Conservation (phyloP, 768 basidiomycete species). For the Paxillus rubicundulus region DNA sequence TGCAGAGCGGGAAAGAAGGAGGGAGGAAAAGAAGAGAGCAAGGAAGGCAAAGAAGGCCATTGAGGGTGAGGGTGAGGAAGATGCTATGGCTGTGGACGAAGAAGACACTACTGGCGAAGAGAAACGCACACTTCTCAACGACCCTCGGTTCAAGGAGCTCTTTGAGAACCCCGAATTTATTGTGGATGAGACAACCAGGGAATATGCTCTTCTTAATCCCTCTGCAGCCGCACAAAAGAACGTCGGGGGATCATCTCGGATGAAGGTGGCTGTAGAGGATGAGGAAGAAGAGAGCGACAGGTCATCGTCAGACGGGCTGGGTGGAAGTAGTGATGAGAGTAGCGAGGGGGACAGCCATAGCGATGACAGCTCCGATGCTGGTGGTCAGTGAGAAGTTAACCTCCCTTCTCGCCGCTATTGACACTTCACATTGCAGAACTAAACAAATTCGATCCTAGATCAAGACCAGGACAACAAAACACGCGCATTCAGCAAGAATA, state of each 20-base stretch:
- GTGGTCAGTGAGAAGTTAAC: slow-evolving; percentile 38
- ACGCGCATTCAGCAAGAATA: slow-evolving; percentile 46
- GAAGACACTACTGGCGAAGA: slow-evolving; percentile 20
- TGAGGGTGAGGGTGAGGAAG: slow-evolving; percentile 29
- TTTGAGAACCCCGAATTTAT: slow-evolving; percentile 91
- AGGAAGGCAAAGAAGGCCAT: slow-evolving; percentile 41
- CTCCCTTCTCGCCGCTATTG: slow-evolving; percentile 13
- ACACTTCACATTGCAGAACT: slow-evolving; percentile 38
- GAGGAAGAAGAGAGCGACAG: slow-evolving; percentile 87
- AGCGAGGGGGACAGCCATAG: slow-evolving; percentile 44
- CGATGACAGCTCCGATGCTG: slow-evolving; percentile 56
- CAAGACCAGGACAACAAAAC: slow-evolving; percentile 49
- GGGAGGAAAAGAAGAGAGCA: slow-evolving; percentile 51
- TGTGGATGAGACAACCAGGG: slow-evolving; percentile 84
- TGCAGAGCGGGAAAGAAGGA: slow-evolving; percentile 55
- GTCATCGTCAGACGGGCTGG: slow-evolving; percentile 56
- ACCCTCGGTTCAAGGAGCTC: slow-evolving; percentile 86
- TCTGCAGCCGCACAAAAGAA: slow-evolving; percentile 64
- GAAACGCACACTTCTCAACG: slow-evolving; percentile 59
- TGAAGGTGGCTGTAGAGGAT: slow-evolving; percentile 81
- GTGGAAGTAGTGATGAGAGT: slow-evolving; percentile 39
- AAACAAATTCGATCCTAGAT: slow-evolving; percentile 55
- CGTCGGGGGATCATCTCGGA: slow-evolving; percentile 29
- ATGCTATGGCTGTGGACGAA: slow-evolving; percentile 33
- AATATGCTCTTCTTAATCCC: slow-evolving; percentile 92